phyloP scores from a whole-genome alignment of 768 basidiomycete genomes.

The Rhodotorula taiwanensis region DNA sequence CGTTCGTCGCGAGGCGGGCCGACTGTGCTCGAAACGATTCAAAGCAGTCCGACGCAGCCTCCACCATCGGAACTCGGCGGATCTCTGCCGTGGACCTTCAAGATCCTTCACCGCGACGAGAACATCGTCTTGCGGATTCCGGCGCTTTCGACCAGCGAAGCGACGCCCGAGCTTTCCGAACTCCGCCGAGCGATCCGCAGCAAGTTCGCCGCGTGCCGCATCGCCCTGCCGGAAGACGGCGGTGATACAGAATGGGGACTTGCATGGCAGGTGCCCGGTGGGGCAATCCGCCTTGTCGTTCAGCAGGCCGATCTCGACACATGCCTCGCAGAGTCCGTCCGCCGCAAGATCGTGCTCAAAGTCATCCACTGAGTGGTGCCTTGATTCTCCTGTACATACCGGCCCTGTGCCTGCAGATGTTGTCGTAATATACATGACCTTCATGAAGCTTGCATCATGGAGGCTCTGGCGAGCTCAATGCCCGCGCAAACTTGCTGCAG shows the following conservation, averaged over 20 bases:
- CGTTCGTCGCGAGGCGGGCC: conserved; percentile 1
- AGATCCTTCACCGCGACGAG: conserved; percentile 13
- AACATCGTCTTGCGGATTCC: conserved; percentile 28
- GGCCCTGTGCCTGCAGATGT: no score
- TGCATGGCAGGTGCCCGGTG: neutral
- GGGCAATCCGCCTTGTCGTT: conserved; percentile 1
- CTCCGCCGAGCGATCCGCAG: conserved; percentile 3
- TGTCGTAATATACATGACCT: no score
- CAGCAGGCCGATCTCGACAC: conserved; percentile 12
- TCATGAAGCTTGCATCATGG: no score
- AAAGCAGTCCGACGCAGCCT: neutral
- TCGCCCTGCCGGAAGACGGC: conserved; percentile 3
- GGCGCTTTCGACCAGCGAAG: neutral
- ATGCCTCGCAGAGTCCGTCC: neutral
- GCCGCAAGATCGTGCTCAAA: conserved; percentile 21
- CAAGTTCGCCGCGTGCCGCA: conserved; percentile 24
- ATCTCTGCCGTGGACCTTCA: conserved; percentile 15
- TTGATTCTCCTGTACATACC: no score
- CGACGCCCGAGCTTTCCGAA: conserved; percentile 3
- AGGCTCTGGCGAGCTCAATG: no score
- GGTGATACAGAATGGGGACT: conserved; percentile 13
- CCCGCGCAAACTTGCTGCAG: no score
- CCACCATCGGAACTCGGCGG: neutral
- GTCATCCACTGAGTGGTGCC: conserved; percentile 8
- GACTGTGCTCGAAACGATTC: conserved; percentile 5